Percentiles rank a stretch among this genome's conserved stretches.
phyloP scores from a whole-genome alignment of 768 basidiomycete genomes.

The Termitomyces sp. region DNA sequence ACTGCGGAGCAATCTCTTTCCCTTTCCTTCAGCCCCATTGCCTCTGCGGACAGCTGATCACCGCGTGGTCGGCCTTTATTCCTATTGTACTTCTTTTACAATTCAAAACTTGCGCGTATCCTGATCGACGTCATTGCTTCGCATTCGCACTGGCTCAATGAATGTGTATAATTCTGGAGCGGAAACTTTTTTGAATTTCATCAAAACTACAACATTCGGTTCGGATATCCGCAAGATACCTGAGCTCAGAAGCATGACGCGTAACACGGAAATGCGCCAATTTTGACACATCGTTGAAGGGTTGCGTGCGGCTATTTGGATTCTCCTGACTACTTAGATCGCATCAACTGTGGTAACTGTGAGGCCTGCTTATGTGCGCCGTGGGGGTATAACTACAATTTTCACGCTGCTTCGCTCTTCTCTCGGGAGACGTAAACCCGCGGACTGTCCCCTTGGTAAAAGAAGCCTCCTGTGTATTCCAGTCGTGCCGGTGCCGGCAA shows the following conservation, averaged over 20 bases:
- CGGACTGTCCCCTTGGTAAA: slow-evolving; percentile 32
- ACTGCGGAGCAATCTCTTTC: background rate
- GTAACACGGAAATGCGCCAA: background rate
- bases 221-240: background rate
- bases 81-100: slow-evolving; percentile 8
- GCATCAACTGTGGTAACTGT: background rate
- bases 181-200: background rate
- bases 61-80: background rate
- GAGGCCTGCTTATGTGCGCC: background rate
- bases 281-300: background rate
- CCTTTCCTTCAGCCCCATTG: background rate
- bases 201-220: background rate
- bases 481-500: slow-evolving; percentile 28
- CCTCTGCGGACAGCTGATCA: slow-evolving; percentile 2
- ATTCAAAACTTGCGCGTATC: slow-evolving; percentile 5
- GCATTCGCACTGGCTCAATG: slow-evolving; percentile 17
- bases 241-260: background rate
- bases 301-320: background rate
- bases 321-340: background rate
- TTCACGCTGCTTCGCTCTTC: background rate
- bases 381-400: background rate
- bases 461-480: slow-evolving; percentile 21
- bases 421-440: slow-evolving; percentile 24
- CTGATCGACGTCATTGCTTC: slow-evolving; percentile 8
- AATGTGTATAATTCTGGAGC: slow-evolving; percentile 11